These are phyloP conservation scores for Candida nitratophila DNA, from an alignment of 805 yeast species.

Conservation along the genomic window DNA sequence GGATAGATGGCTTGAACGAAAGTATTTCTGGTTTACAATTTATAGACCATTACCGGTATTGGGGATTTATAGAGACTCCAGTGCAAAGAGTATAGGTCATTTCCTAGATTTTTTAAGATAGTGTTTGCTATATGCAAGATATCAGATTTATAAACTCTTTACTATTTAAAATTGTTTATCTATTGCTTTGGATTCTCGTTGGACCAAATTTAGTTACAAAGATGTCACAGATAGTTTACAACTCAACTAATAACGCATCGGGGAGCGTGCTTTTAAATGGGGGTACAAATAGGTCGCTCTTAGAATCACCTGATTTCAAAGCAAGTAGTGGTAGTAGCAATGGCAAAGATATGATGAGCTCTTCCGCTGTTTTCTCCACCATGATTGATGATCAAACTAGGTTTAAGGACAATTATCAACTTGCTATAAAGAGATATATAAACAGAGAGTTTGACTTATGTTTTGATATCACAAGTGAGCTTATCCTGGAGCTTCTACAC, in stretches of 20 bases:
- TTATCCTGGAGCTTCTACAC: conserved; percentile 12
- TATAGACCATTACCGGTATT: no score
- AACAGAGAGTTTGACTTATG: conserved; percentile 25
- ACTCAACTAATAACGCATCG: background rate
- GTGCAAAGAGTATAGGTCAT: no score
- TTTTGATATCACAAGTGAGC: conserved; percentile 17
- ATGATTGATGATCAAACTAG: conserved; percentile 7
- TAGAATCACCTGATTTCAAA: background rate
- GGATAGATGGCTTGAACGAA: no score
- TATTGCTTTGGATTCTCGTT: background rate
- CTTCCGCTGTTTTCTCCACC: background rate
- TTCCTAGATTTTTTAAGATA: no score
- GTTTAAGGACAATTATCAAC: conserved; percentile 24
- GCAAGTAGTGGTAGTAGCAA: background rate
- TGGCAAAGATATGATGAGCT: background rate
- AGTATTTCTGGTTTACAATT: no score
- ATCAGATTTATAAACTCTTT: background rate
- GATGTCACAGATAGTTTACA: conserved; percentile 1
- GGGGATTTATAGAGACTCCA: no score
- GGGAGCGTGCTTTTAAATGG: background rate
- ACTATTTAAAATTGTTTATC: background rate
- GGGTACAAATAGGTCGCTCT: background rate
- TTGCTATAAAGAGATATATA: conserved; percentile 34
- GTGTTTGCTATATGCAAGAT: background rate
- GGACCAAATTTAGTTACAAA: background rate